Base-by-base conservation (phyloP, 345 rosid genomes). In the Sonneratia caseolaris region DNA sequence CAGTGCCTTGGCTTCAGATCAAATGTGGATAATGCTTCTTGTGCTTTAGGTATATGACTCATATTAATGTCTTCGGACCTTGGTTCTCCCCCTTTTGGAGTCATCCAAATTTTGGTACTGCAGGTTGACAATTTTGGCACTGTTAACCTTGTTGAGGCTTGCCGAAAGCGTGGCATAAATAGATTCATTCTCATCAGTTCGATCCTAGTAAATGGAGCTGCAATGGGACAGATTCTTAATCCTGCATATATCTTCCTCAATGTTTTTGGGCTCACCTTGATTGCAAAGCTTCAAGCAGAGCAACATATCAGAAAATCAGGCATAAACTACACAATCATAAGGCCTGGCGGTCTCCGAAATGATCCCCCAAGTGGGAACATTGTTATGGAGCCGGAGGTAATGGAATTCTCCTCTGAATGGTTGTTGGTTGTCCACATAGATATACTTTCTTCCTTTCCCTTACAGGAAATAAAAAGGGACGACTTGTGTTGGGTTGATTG, bases 201-300 rank as follows among this genome's bases (percentile, higher is more conserved):
- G 40, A 88, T 93, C 73, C 80, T 93, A 77, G 98, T 93, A 59
- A 91, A 93, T 45, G 94, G 97, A 78, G 98, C 98, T 48, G 93
- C 97, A 71, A 89, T 91, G 96, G 98, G 98, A 48, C 98, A 93
- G 81, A 76, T 93, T 64, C 73, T 91, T 2, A 93, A 93, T 85
- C 97, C 96, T 0, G 97, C 97, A 74, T 91, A 89, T 81, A 76
- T 93, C 71, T 91, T 93, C 71, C 91, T 93, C 70, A 93, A 91
- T 69, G 80, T 93, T 69, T 87, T 89, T 51, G 96, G 98, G 59
- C 84, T 93, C 59, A 89, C 92, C 82, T 83, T 93, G 59, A 59
- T 91, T 35, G 97, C 98, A 0, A 93, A 93, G 90, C 98, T 91
- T 76, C 96, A 93, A 78, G 98, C 95, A 3, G 97, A 91, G 89